Evolutionary conservation across 306 rosid species (phyloP), one percentile per base, ranked within the genome.

Genomic region (Pterocarpus macrocarpus): DNA sequence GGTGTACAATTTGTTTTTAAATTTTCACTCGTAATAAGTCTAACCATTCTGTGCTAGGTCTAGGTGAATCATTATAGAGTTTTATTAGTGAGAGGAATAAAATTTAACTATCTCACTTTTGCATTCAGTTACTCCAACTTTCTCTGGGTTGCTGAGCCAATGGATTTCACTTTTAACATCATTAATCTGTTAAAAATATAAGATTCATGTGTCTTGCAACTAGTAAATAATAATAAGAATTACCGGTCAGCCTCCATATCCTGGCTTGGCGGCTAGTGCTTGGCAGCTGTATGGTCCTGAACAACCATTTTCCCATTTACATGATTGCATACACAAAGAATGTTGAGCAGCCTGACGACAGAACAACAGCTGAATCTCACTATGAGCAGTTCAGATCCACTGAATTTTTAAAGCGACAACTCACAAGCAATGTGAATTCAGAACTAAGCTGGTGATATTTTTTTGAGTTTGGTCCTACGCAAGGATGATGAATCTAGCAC

Each of bases 211-310:
- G 17, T 47, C 74, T 47, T 5, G 49, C 5, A 49, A 30, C 59
- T 47, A 14, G 8, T 69, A 68, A 45, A 71, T 14, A 38, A 74
- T 30, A 30, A 55, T n/a, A 2, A 62, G 8, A 7, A 75, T 12
- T 0, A 53, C 1, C 14, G 36, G 38, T 72, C 44, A 52, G 59
- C n/a, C 35, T 72, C 49, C 52, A 43, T 69, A 55, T 77, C 78
- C 81, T 73, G 79, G 57, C 33, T 69, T 83, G 77, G 61, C 78
- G 78, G 85, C 85, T 66, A 83, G 89, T 83, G 89, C 81, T 86
- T 71, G 63, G 82, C 66, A 82, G 67, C 53, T 68, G 74, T 81
- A 22, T 63, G 75, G 78, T 65, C 39, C 13, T 13, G 8, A 7
- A 2, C 2, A 8, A 85, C 12, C 55, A 80, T 71, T 83, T 78